phyloP scores from a whole-genome alignment of 768 basidiomycete species.

The Leccinum imitatum region DNA sequence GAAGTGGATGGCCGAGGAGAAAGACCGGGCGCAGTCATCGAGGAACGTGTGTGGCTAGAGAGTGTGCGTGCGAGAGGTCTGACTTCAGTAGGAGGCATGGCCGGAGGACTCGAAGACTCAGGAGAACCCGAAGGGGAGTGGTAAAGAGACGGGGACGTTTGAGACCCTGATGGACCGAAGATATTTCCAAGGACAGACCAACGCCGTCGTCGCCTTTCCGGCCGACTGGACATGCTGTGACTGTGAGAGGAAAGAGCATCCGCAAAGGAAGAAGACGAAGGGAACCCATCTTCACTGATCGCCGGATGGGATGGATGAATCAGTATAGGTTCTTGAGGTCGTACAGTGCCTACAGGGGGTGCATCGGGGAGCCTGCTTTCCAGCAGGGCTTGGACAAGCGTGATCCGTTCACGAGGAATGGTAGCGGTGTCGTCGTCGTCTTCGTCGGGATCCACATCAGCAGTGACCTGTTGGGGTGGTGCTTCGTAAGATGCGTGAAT shows the following conservation, averaged over 20 bases:
- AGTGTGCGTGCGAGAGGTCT: slow-evolving; percentile 27
- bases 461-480: slow-evolving; percentile 37
- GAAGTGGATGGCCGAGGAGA: slow-evolving; percentile 37
- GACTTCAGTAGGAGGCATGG: slow-evolving; percentile 17
- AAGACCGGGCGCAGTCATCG: slow-evolving; percentile 13
- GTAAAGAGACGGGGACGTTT: slow-evolving; percentile 29
- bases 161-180: slow-evolving; percentile 29
- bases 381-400: slow-evolving; percentile 68
- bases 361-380: slow-evolving; percentile 78
- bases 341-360: slow-evolving; percentile 67
- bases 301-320: slow-evolving; percentile 46
- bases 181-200: slow-evolving; percentile 70
- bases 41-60: slow-evolving; percentile 22
- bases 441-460: slow-evolving; percentile 49
- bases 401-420: slow-evolving; percentile 57
- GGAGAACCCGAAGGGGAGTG: slow-evolving; percentile 21
- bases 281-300: slow-evolving; percentile 42
- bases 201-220: slow-evolving; percentile 52
- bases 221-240: slow-evolving; percentile 31
- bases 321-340: slow-evolving; percentile 67
- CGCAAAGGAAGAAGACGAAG: slow-evolving; percentile 47
- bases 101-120: slow-evolving; percentile 19
- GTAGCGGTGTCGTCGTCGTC: slow-evolving; percentile 49
- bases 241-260: slow-evolving; percentile 39
- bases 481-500: slow-evolving; percentile 21